Evolutionary conservation across 1,284 basidiomycete genomes (phyloP).

Genomic region (Marasmius tenuissimus): DNA sequence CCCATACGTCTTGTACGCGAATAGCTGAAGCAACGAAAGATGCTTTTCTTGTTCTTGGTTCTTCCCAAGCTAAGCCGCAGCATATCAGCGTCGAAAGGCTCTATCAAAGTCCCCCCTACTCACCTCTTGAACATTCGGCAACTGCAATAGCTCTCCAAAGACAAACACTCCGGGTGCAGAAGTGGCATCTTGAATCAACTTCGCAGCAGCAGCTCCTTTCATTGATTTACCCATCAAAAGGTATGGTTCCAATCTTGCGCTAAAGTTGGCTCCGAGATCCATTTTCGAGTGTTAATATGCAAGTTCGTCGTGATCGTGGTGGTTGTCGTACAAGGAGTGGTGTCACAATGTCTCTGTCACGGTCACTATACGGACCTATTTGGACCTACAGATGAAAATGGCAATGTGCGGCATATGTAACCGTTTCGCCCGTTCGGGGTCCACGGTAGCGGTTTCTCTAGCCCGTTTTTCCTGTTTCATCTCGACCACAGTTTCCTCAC

Average conservation of each 20-base stretch:
- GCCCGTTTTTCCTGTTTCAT: no score
- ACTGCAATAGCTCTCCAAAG: conserved; percentile 84
- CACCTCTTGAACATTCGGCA: conserved; percentile 83
- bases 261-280: conserved; percentile 55
- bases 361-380: neutral
- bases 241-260: conserved; percentile 81
- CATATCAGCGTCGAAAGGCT: neutral
- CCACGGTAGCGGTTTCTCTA: no score
- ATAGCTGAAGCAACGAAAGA: conserved; percentile 74
- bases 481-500: no score
- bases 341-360: no score
- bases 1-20: conserved; percentile 84
- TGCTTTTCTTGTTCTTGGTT: conserved; percentile 63
- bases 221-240: conserved; percentile 87
- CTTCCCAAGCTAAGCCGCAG: conserved; percentile 52
- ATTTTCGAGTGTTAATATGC: conserved; percentile 25
- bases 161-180: conserved; percentile 88
- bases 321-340: neutral
- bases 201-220: conserved; percentile 89
- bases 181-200: conserved; percentile 84
- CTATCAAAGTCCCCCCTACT: conserved; percentile 14
- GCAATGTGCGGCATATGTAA: no score
- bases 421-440: no score
- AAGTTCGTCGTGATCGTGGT: neutral
- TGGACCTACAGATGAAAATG: neutral